Base-by-base conservation (phyloP, 2,329 filamentous ascomycete genomes). In the Curvularia verruculosa region DNA sequence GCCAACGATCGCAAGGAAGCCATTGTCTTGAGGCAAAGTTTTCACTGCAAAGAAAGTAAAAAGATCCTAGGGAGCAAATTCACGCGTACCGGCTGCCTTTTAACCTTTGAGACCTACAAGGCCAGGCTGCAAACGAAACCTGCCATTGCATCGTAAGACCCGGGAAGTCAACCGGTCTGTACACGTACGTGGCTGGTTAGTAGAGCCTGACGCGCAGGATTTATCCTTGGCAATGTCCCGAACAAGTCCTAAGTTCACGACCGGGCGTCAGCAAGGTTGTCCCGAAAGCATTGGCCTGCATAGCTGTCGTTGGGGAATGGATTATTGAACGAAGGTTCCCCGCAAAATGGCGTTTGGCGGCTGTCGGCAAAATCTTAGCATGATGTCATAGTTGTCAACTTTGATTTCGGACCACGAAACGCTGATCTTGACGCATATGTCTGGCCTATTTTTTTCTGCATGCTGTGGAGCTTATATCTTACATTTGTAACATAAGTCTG, bases 161-260 rank as follows among this genome's bases (percentile, higher is more conserved):
- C 53, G 48, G 53, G 36, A 54, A 49, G 43, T 36, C 31, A 44
- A 41, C 39, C 50, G 44, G 54, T 49, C 31, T n/a, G 48, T 43
- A 56, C 54, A 65, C 66, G 65, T 67, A 66, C 54, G 66, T 68
- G 64, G 66, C 66, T 61, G 59, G 34, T 36, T 12, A 21, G 29
- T 36, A 19, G 28, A 26, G 45, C 36, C 44, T 19, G 37, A 46
- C 41, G 31, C 21, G 52, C 34, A 49, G 50, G 24, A 49, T 56
- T 26, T 54, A 54, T 55, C n/a, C 56, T 56, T 59, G 54, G 49
- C 44, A 29, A 37, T 45, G 19, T 39, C 40, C 52, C 46, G 24
- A 49, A 37, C 26, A 50, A 29, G 52, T 34, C 37, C 37, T 34
- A 36, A 50, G 48, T 19, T 40, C 41, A 41, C 43, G 18, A 49